These are phyloP conservation scores for Xylaria nigripes DNA, from an alignment of 495 filamentous ascomycete species.

Conservation along the genomic window DNA sequence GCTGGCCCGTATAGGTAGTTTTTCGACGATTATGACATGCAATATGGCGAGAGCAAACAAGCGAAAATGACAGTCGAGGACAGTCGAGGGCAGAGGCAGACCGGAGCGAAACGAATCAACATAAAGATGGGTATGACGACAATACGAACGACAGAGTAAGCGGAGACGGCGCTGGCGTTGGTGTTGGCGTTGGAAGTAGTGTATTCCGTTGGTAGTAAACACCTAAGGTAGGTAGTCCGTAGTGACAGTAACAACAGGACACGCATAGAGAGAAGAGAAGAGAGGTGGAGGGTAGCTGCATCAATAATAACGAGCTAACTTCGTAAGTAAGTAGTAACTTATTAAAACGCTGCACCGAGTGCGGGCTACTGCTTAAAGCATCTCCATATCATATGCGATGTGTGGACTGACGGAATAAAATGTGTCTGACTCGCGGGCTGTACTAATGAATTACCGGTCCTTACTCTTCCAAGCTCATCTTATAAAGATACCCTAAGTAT, in stretches of 20 bases:
- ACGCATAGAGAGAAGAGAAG: no score
- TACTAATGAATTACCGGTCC: not conserved
- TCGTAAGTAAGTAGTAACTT: no score
- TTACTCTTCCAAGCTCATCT: no score
- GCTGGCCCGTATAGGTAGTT: no score
- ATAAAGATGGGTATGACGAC: not conserved
- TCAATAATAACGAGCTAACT: no score
- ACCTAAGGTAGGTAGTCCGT: not conserved
- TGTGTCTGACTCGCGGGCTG: slow-evolving; percentile 1
- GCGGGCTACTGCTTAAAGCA: not conserved
- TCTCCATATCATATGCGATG: no score
- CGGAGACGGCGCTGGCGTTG: not conserved
- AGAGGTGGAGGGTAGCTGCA: no score
- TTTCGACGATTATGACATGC: not conserved
- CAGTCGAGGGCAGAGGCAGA: not conserved
- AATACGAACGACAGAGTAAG: not conserved
- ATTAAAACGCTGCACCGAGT: not conserved
- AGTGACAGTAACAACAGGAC: no score
- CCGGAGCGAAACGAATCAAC: not conserved
- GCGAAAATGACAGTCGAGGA: not conserved
- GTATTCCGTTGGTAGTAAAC: not conserved
- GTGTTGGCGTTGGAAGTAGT: not conserved
- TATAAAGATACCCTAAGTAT: no score
- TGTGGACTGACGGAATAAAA: no score
- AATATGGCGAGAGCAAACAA: not conserved